Percentiles rank a stretch among this genome's conserved stretches.
phyloP scores from a whole-genome alignment of 805 yeast species.

The Nakazawaea populi region DNA sequence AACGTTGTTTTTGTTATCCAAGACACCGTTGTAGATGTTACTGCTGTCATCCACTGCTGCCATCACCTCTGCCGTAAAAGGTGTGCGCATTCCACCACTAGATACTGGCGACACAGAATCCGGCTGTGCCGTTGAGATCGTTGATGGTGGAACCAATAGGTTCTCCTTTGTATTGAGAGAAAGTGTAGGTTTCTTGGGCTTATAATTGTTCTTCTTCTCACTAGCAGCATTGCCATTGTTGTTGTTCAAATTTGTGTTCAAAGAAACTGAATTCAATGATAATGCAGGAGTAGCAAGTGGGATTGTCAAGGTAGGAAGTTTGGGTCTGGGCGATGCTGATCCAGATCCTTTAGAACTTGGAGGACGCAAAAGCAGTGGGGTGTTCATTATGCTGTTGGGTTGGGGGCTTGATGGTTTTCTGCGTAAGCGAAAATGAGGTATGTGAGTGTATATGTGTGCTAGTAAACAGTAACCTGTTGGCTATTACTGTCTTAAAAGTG shows the following conservation, averaged over 20 bases:
- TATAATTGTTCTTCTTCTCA: background rate
- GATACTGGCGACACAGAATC: background rate
- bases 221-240: background rate
- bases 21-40: background rate
- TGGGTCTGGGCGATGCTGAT: constrained; percentile 17
- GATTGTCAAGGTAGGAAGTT: constrained; percentile 20
- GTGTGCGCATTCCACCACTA: constrained; percentile 3
- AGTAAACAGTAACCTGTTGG: no score
- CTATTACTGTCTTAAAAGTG: no score
- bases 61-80: constrained; percentile 10
- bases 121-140: background rate
- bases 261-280: background rate
- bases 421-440: no score
- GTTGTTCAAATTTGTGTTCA: background rate
- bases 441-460: background rate
- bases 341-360: constrained; percentile 34
- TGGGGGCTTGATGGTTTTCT: no score
- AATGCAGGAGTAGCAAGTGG: constrained; percentile 7
- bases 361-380: constrained; percentile 39
- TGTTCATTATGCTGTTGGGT: constrained; percentile 21
- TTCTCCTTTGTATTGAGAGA: constrained; percentile 3
- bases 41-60: constrained; percentile 8
- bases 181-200: background rate
- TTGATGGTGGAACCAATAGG: background rate
- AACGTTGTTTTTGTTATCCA: background rate